Percentiles rank a stretch among this genome's conserved stretches.
phyloP scores from a whole-genome alignment of 163 green algal species.

The Prototheca wickerhamii region DNA sequence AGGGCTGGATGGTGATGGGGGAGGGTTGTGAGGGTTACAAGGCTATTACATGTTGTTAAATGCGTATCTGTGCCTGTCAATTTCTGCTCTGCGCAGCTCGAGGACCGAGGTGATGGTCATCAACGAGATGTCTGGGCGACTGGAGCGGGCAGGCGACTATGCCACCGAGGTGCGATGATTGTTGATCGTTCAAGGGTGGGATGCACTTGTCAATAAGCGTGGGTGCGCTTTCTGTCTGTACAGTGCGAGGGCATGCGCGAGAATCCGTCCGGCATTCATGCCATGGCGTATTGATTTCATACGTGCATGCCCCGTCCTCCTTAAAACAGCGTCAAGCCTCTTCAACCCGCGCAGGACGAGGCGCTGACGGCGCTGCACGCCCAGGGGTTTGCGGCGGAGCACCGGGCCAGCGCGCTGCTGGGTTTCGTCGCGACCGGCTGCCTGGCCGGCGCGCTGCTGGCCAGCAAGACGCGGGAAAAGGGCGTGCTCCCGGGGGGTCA shows the following conservation, averaged over 20 bases:
- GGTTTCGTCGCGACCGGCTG: conserved; percentile 28
- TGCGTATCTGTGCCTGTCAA: too few species aligned
- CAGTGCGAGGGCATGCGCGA: too few species aligned
- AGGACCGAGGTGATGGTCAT: conserved; percentile 1
- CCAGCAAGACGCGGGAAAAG: conserved; percentile 21
- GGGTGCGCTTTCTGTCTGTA: too few species aligned
- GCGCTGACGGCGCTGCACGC: conserved; percentile 11
- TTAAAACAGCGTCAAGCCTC: neutral
- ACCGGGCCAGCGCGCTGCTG: conserved; percentile 34
- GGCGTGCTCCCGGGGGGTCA: conserved; percentile 46
- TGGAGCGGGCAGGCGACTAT: neutral
- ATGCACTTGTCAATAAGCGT: too few species aligned
- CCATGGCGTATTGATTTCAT: neutral
- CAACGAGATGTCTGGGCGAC: neutral
- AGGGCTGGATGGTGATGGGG: neutral
- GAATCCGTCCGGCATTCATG: too few species aligned
- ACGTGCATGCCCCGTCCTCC: neutral
- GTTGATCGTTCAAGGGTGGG: too few species aligned
- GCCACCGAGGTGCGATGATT: neutral
- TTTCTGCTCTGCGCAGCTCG: neutral
- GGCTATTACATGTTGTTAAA: neutral
- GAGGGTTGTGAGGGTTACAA: neutral
- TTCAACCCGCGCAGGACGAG: conserved; percentile 6
- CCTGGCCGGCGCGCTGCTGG: conserved; percentile 35
- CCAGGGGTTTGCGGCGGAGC: conserved; percentile 16